Percentiles rank a stretch among this genome's conserved stretches.
Evolutionary conservation across 805 yeast species (phyloP).

Genomic region (Pichia heedii): DNA sequence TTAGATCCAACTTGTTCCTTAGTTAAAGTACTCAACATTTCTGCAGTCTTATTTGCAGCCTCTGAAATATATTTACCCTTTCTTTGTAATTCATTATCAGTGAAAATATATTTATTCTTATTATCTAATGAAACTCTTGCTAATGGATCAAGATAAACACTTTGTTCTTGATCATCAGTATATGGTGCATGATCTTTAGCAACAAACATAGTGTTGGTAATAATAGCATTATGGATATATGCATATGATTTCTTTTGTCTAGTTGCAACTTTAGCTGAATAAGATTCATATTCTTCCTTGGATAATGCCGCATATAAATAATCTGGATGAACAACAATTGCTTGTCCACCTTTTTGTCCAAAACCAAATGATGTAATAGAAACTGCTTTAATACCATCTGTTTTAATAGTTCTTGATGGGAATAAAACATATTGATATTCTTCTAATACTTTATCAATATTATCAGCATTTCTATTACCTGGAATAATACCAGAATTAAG

Average conservation of each 20-base stretch:
- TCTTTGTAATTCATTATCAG: conserved; percentile 42
- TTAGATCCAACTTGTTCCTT: conserved; percentile 34
- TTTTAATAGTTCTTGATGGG: conserved; percentile 89
- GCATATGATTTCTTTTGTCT: conserved; percentile 89
- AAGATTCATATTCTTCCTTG: conserved; percentile 59
- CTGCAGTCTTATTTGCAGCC: conserved; percentile 51
- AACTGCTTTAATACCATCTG: conserved; percentile 96
- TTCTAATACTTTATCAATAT: conserved; percentile 76
- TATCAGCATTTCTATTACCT: conserved; percentile 98
- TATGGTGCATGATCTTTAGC: conserved; percentile 94
- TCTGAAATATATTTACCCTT: conserved; percentile 33
- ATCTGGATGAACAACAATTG: conserved; percentile 84
- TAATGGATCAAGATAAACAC: conserved; percentile 92
- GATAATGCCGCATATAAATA: conserved; percentile 81
- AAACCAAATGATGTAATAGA: conserved; percentile 97
- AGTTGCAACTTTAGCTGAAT: conserved; percentile 58
- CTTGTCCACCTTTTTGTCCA: conserved; percentile 99
- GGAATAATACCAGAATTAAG: conserved; percentile 85
- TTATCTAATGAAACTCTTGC: conserved; percentile 49
- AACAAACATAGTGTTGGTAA: conserved; percentile 82
- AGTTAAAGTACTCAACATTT: conserved; percentile 50
- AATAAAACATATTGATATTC: conserved; percentile 81
- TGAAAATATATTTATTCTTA: conserved; percentile 37
- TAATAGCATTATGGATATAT: conserved; percentile 91
- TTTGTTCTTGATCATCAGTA: conserved; percentile 75